phyloP scores from a whole-genome alignment of 148 eudicot species.

The Rhododendron griersonianum region DNA sequence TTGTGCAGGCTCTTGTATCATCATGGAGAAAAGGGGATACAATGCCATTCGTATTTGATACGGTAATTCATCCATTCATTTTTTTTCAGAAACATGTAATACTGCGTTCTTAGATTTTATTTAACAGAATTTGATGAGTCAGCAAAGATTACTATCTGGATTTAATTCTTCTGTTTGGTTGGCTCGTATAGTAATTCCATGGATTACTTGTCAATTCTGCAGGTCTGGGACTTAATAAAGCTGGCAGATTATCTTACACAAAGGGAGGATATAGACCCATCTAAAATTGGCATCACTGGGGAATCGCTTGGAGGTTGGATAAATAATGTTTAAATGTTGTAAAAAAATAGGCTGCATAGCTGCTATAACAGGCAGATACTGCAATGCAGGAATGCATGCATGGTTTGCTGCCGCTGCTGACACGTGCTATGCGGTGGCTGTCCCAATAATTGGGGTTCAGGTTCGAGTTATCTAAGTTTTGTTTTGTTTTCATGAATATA shows the following conservation, averaged over 20 bases:
- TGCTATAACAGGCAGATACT: not conserved
- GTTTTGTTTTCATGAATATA: not conserved
- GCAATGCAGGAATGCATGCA: slow-evolving; percentile 90
- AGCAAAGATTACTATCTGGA: no score
- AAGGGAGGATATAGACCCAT: slow-evolving; percentile 72
- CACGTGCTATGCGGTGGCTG: slow-evolving; percentile 80
- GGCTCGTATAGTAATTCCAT: not conserved
- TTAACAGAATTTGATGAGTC: not conserved
- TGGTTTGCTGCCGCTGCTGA: slow-evolving; percentile 92
- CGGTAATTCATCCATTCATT: slow-evolving; percentile 32
- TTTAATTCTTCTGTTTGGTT: not conserved
- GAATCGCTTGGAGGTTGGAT: slow-evolving; percentile 97
- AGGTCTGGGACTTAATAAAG: slow-evolving; percentile 95
- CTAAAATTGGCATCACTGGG: slow-evolving; percentile 89
- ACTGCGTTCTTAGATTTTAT: not conserved
- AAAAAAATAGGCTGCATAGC: not conserved
- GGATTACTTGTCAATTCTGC: slow-evolving; percentile 14
- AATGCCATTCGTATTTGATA: slow-evolving; percentile 94
- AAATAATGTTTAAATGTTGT: slow-evolving; percentile 4
- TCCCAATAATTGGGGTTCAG: slow-evolving; percentile 93
- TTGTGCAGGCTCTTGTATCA: slow-evolving; percentile 80
- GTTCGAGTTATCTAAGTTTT: slow-evolving; percentile 26
- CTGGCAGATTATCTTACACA: slow-evolving; percentile 76
- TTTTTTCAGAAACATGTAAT: not conserved
- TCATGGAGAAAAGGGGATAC: slow-evolving; percentile 89